Evolutionary conservation across 495 filamentous ascomycete species (phyloP).

Genomic region (Neurospora sp.): DNA sequence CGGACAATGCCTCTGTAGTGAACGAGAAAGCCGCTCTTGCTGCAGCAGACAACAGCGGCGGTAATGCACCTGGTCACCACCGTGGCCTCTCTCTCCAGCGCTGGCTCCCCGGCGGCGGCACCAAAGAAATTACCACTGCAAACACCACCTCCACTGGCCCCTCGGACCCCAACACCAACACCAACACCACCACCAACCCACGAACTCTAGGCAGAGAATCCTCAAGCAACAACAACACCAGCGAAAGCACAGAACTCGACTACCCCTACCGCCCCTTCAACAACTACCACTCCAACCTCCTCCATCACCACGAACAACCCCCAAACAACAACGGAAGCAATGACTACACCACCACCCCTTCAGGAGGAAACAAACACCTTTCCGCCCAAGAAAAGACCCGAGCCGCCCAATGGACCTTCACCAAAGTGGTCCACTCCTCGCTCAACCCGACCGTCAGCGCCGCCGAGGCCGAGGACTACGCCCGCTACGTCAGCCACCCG

Average conservation of each 20-base stretch:
- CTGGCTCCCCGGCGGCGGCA: slow-evolving; percentile 38
- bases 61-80: not conserved
- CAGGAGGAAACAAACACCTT: slow-evolving; percentile 19
- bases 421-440: slow-evolving; percentile 69
- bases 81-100: slow-evolving; percentile 40
- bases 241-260: slow-evolving; percentile 9
- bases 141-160: slow-evolving; percentile 42
- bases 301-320: not conserved
- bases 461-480: slow-evolving; percentile 74
- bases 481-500: slow-evolving; percentile 84
- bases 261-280: not conserved
- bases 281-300: not conserved
- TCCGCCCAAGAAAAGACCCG: slow-evolving; percentile 52
- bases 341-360: not conserved
- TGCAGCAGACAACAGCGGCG: not conserved
- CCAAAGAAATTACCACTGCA: slow-evolving; percentile 4
- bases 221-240: slow-evolving; percentile 5
- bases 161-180: slow-evolving; percentile 19
- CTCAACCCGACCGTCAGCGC: slow-evolving; percentile 67
- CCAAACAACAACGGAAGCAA: not conserved
- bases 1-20: slow-evolving; percentile 28
- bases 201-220: not conserved
- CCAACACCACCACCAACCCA: slow-evolving; percentile 12
- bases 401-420: slow-evolving; percentile 74
- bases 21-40: slow-evolving; percentile 24